Evolutionary conservation across 306 rosid genomes (phyloP).

Genomic region (Rosa persica): DNA sequence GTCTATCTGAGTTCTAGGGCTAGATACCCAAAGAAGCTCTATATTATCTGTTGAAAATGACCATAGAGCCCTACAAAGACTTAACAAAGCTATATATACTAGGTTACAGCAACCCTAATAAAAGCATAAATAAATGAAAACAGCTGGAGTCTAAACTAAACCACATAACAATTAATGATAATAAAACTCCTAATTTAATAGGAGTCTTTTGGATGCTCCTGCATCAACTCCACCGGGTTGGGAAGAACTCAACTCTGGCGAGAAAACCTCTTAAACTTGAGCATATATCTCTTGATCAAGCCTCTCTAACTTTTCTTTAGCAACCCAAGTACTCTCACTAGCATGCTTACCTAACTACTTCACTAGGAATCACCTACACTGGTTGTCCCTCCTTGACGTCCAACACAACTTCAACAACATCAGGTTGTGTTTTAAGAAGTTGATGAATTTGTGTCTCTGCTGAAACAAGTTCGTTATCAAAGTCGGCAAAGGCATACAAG

Average conservation of each 20-base stretch:
- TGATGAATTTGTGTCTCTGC: background rate
- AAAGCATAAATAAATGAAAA: too few species aligned
- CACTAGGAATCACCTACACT: background rate
- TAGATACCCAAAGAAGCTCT: too few species aligned
- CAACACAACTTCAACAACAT: background rate
- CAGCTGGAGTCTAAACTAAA: too few species aligned
- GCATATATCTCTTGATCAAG: background rate
- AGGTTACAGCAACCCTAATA: too few species aligned
- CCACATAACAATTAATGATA: too few species aligned
- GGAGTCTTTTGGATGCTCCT: background rate
- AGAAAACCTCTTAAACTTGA: background rate
- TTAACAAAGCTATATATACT: too few species aligned
- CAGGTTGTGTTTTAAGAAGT: background rate
- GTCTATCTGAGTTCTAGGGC: too few species aligned
- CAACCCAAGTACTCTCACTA: background rate
- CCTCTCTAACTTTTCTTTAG: background rate
- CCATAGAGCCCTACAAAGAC: too few species aligned
- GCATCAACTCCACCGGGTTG: background rate
- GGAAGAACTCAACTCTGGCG: background rate
- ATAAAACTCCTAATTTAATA: too few species aligned
- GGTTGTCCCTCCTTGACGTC: background rate
- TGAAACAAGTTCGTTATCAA: background rate
- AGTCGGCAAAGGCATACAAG: background rate
- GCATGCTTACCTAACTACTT: conserved; percentile 10
- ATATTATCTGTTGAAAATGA: too few species aligned